Evolutionary conservation across 306 rosid species (phyloP), one percentile per base, ranked within the genome.

Genomic region (Hippophae gyantsensis): DNA sequence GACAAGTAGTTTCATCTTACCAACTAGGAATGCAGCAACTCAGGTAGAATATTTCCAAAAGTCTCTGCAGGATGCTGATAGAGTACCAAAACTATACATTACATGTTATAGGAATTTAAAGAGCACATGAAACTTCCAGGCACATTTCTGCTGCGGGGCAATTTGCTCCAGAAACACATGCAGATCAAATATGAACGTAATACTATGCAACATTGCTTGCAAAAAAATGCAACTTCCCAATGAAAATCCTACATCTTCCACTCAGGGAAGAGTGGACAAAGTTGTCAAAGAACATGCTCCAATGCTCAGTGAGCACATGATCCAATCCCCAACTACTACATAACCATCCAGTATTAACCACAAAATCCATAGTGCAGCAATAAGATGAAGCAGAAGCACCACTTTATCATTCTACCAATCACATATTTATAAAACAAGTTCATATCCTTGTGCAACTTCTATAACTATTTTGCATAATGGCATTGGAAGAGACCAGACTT

Each of bases 41-140:
- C 95, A 89, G 94, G 99, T 78, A 84, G 99, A 80, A 82, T 80
- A 86, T 61, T 74, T 89, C 94, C 95, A 88, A 85, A 94, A 88
- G 78, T 78, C 86, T 81, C 89, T 73, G 97, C 84, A 81, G 84
- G 83, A 84, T 75, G 97, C 82, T 72, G 99, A 88, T 76, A 84
- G 85, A 81, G 87, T 86, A 93, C 83, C 86, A 83, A 75, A 73
- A 85, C 79, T 81, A 86, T 73, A 67, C 73, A 82, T 81, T 47
- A 70, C 78, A 83, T 73, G 78, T 74, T 77, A 71, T 58, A 78
- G 70, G 70, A 84, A 92, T 81, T 76, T 78, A 92, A 77, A 75
- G 78, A 78, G 81, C 65, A 70, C 78, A 85, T 74, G 89, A 86
- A 64, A 86, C 85, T 77, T 85, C 96, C 72, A 76, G 80, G 77